Evolutionary conservation across 257 asterid species (phyloP), one percentile per base, ranked within the genome.

Genomic region (Lantana camara): DNA sequence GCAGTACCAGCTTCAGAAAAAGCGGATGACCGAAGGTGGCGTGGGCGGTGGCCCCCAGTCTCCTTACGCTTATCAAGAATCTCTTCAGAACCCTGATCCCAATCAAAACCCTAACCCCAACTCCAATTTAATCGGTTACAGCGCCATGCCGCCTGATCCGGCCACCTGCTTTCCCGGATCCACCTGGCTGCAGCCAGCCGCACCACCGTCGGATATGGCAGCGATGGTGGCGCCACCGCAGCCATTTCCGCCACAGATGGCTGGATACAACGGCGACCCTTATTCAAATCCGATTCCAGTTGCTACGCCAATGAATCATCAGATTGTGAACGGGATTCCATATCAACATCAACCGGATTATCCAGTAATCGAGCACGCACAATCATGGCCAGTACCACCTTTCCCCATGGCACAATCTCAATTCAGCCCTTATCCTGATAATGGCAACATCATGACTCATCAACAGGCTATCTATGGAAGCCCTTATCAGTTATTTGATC

Each of bases 1-100:
- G 34, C 88, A 75, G 3, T 54, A 77, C 54, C 95, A 83, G 51
- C 89, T 90, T 20, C 97, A 84, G 69, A 90, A 84, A 22, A 87
- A 75, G 40, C 71, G 78, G 57, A 22, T 63, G 51, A 58, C 60
- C 6, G 85, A 54, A 56, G 69, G 65, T 1, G 67, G 42, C 9
- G 40, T 2, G 5, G 32, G 40, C 7, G 8, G 40, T 9, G 11
- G 1, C 19, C 57, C 58, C 7, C 70, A 54, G 21, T 21, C 74
- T 38, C 60, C 73, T 24, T 70, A 32, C 45, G 47, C 65, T 10
- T 48, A 1, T 57, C 77, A 61, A 48, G 75, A 73, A 59, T 14
- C 75, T 14, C 37, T 37, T 37, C 78, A 69, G 24, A 60, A 69
- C 44, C 29, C 74, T n/a, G 54, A 35, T 35, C 54, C 54, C 4